A percentile compares a stretch with the other conserved stretches of the same genome.
These are phyloP conservation scores for Saccharomycopsis hybrid DNA, from an alignment of 1,139 yeast species.

Conservation along the genomic window DNA sequence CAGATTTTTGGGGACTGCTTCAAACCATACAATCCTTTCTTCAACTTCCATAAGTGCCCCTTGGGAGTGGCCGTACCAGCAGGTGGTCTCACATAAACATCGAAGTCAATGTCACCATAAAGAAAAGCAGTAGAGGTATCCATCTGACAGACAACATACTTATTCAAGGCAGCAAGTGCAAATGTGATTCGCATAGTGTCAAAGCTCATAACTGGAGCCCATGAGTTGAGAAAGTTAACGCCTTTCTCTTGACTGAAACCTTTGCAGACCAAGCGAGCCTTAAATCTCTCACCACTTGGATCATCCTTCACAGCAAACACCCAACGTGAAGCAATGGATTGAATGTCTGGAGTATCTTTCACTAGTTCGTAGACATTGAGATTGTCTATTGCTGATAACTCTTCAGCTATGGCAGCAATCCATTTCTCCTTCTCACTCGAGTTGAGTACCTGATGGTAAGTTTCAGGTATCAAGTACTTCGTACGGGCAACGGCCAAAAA, in stretches of 20 bases:
- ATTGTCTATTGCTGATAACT: too few species aligned
- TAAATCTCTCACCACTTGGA: neutral
- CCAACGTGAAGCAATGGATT: too few species aligned
- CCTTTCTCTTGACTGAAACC: neutral
- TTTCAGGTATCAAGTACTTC: too few species aligned
- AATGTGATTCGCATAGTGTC: neutral
- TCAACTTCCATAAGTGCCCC: conserved; percentile 9
- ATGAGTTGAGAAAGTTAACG: neutral
- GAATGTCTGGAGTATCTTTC: too few species aligned
- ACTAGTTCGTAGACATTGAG: too few species aligned
- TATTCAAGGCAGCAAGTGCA: neutral
- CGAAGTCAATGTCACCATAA: neutral
- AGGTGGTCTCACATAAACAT: too few species aligned
- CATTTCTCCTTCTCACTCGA: too few species aligned
- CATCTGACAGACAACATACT: neutral
- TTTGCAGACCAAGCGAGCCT: neutral
- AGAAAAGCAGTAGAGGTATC: neutral
- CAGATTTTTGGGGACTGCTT: conserved; percentile 3
- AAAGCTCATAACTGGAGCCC: neutral
- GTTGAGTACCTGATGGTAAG: too few species aligned
- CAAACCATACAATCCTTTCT: conserved; percentile 16
- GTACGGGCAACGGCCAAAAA: too few species aligned
- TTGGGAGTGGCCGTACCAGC: too few species aligned
- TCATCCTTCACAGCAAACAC: too few species aligned
- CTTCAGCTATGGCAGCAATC: too few species aligned